phyloP scores from a whole-genome alignment of 495 filamentous ascomycete genomes.

The Symbiotaphrina buchneri region DNA sequence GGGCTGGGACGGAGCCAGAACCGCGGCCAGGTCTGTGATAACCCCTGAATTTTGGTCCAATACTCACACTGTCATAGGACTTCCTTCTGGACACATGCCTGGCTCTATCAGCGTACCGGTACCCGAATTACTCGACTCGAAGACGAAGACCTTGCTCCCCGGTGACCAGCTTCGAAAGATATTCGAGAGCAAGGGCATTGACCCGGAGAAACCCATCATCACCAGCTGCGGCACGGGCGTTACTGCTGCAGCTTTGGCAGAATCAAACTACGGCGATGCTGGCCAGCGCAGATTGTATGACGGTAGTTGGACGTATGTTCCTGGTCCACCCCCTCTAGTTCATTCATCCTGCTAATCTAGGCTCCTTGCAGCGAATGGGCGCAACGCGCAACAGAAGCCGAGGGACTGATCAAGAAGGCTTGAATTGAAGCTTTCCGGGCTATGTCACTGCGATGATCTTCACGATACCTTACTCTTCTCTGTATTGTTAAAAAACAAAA shows the following conservation, averaged over 20 bases:
- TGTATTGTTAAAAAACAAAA: too few relatives aligned
- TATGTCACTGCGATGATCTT: conserved; percentile 1
- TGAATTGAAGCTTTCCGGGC: too few relatives aligned
- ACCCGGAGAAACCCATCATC: conserved; percentile 69
- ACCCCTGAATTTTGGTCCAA: not conserved
- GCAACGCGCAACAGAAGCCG: conserved; percentile 35
- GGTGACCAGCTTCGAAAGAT: conserved; percentile 44
- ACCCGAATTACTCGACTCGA: conserved; percentile 54
- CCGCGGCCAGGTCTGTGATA: conserved; percentile 35
- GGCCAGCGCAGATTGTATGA: conserved; percentile 66
- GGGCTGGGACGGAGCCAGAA: conserved; percentile 65
- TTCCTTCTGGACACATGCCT: conserved; percentile 85
- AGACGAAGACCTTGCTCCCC: conserved; percentile 60
- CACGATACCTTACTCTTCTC: too few relatives aligned
- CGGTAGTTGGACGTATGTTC: conserved; percentile 90
- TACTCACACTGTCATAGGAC: conserved; percentile 16
- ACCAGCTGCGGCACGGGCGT: conserved; percentile 85
- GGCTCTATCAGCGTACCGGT: conserved; percentile 70
- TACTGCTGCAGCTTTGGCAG: conserved; percentile 69
- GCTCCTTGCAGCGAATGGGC: conserved; percentile 42
- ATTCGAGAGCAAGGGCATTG: conserved; percentile 56
- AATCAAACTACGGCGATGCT: conserved; percentile 49
- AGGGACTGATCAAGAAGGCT: conserved; percentile 35
- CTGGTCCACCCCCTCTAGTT: conserved; percentile 1
- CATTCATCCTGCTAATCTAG: conserved; percentile 9